A percentile compares a stretch with the other conserved stretches of the same genome.
These are phyloP conservation scores for Ramaria sp. DNA, from an alignment of 768 basidiomycete species.

Conservation along the genomic window DNA sequence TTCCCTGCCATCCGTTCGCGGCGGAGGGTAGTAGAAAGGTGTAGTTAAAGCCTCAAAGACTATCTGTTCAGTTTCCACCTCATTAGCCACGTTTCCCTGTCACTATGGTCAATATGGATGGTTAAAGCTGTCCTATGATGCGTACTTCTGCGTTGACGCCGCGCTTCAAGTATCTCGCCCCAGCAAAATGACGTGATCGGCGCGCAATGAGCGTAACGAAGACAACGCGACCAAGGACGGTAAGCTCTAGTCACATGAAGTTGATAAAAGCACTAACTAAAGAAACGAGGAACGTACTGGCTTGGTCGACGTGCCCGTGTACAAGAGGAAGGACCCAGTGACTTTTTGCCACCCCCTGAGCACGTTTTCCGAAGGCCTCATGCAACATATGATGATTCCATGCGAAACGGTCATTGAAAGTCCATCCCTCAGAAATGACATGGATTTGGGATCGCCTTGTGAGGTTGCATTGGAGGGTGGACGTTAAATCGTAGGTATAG, in stretches of 20 bases:
- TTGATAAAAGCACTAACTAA: background rate
- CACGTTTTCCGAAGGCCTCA: conserved; percentile 44
- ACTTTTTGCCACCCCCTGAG: conserved; percentile 34
- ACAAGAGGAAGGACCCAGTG: conserved; percentile 88
- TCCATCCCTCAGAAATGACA: conserved; percentile 32
- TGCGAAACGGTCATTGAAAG: conserved; percentile 80
- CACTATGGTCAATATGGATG: background rate
- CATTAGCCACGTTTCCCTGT: conserved; percentile 96
- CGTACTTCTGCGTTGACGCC: conserved; percentile 87
- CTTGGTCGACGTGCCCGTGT: conserved; percentile 96
- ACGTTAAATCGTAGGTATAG: conserved; percentile 94
- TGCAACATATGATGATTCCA: conserved; percentile 92
- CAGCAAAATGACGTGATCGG: conserved; percentile 89
- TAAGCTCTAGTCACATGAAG: conserved; percentile 55
- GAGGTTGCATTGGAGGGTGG: conserved; percentile 89
- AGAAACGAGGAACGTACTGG: conserved; percentile 51
- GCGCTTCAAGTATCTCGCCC: conserved; percentile 86
- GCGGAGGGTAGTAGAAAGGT: conserved; percentile 69
- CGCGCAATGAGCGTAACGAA: conserved; percentile 94
- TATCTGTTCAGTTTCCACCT: conserved; percentile 98
- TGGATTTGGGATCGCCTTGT: conserved; percentile 31
- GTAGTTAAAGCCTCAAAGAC: conserved; percentile 85
- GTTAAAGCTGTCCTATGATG: background rate
- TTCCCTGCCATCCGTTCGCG: conserved; percentile 22
- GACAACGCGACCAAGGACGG: conserved; percentile 78